These are phyloP conservation scores for Hypholoma sublateritium DNA, from an alignment of 768 basidiomycete species.

Conservation along the genomic window DNA sequence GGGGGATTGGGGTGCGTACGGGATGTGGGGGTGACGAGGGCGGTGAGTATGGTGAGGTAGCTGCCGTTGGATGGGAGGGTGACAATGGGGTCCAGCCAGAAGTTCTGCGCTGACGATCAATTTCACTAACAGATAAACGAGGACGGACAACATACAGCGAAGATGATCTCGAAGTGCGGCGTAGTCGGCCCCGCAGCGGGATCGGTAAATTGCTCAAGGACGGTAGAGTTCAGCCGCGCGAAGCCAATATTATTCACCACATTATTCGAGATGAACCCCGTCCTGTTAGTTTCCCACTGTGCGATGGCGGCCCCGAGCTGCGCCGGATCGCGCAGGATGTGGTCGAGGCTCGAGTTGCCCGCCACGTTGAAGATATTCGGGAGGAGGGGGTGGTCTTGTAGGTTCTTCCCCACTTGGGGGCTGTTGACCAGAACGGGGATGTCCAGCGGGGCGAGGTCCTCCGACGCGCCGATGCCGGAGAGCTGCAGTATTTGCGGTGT, in stretches of 20 bases:
- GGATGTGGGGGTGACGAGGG: conserved; percentile 33
- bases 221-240: conserved; percentile 31
- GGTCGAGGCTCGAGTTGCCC: conserved; percentile 6
- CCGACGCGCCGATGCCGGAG: conserved; percentile 20
- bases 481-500: conserved; percentile 21
- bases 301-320: conserved; percentile 25
- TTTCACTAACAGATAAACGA: background rate
- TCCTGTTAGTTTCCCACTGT: conserved; percentile 17
- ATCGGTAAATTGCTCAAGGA: conserved; percentile 15
- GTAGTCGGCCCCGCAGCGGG: conserved; percentile 17
- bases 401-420: conserved; percentile 22
- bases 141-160: conserved; percentile 26
- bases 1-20: conserved; percentile 20
- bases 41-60: conserved; percentile 28
- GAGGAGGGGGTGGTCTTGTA: conserved; percentile 19
- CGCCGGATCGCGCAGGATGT: conserved; percentile 2
- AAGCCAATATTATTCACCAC: conserved; percentile 28
- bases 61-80: conserved; percentile 25
- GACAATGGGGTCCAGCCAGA: conserved; percentile 13
- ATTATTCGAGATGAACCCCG: conserved; percentile 36
- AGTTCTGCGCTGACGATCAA: conserved; percentile 17
- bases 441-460: conserved; percentile 10
- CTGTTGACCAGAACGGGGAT: conserved; percentile 17
- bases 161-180: conserved; percentile 29
- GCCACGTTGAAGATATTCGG: conserved; percentile 14